Base-by-base conservation (phyloP, 2,329 filamentous ascomycete species). In the Colletotrichum magnum region DNA sequence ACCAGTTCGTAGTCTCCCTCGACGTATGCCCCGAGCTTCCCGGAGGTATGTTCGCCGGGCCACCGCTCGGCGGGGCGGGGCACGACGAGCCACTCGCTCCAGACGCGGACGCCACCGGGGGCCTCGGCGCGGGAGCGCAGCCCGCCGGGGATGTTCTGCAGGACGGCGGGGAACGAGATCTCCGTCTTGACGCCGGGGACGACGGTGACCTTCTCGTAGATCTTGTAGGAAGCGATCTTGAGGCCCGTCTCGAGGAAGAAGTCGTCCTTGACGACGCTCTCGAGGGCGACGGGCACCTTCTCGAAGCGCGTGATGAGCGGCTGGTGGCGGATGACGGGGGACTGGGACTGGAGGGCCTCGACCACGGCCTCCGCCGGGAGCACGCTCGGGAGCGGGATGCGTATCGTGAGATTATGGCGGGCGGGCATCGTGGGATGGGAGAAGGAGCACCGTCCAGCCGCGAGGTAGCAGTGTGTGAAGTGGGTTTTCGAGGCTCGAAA, bases 71-170 rank as follows among this genome's bases (percentile, higher is more conserved):
- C 58, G 73, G 75, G 56, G 13, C 69, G 24, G 26, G 54, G 67
- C 21, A 65, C 67, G 57, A 80, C 77, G 50, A 65, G 72, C 71
- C 78, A 81, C 70, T 80, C 78, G 50, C 74, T 81, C 77, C 84
- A 80, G 60, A 86, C 79, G 16, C 77, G 76, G 24, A 85, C 82
- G 45, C 83, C 83, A 26, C 77, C 82, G 3, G 79, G 77, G 5
- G 83, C 83, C 48, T 82, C 77, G 57, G 81, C 83, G 47, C 84
- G 78, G 61, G 80, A 80, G n/a, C 84, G 79, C 36, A 83, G 75
- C 56, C 84, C 84, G 43, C 77, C 74, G 24, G 77, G 75, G 39
- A 82, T 79, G 68, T 75, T 77, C 73, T 86, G 84, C 70, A 85
- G 84, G 32, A 83, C 78, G 69, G 81, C 82, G 5, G 80, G 80